A percentile compares a stretch with the other conserved stretches of the same genome.
Evolutionary conservation across 2,329 filamentous ascomycete genomes (phyloP).

Genomic region (Chalaropsis ovoidea): DNA sequence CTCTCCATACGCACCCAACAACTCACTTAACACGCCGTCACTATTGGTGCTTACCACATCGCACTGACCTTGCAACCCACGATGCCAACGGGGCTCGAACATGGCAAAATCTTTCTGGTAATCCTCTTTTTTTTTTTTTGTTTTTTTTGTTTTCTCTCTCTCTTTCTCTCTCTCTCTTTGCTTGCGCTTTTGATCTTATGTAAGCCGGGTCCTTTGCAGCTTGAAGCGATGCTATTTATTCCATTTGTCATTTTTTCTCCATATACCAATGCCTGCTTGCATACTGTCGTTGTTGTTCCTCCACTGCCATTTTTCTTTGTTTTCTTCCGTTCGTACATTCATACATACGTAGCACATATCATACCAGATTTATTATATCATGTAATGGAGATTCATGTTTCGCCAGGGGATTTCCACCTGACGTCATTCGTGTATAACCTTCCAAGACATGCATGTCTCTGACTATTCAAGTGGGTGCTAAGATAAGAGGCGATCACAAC

Average conservation of each 20-base stretch:
- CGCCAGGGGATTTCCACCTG: no score
- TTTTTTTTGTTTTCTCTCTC: neutral
- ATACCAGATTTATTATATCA: neutral
- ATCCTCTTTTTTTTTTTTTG: neutral
- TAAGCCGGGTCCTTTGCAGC: neutral
- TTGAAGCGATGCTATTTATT: conserved; percentile 6
- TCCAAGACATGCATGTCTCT: no score
- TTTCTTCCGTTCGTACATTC: neutral
- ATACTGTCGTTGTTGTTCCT: neutral
- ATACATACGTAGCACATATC: neutral
- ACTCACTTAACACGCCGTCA: neutral
- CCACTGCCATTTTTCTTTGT: conserved; percentile 6
- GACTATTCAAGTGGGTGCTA: no score
- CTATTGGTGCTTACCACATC: neutral
- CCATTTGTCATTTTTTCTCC: conserved; percentile 9
- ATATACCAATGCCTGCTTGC: conserved; percentile 16
- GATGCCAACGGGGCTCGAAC: neutral
- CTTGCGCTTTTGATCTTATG: neutral
- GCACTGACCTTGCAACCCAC: neutral
- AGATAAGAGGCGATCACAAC: neutral
- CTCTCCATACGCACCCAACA: neutral
- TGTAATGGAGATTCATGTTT: neutral
- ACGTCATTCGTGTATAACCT: no score
- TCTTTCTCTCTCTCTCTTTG: neutral
- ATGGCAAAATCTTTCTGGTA: conserved; percentile 2